Evolutionary conservation across 1,284 basidiomycete species (phyloP).

Genomic region (Apiotrichum porosum): DNA sequence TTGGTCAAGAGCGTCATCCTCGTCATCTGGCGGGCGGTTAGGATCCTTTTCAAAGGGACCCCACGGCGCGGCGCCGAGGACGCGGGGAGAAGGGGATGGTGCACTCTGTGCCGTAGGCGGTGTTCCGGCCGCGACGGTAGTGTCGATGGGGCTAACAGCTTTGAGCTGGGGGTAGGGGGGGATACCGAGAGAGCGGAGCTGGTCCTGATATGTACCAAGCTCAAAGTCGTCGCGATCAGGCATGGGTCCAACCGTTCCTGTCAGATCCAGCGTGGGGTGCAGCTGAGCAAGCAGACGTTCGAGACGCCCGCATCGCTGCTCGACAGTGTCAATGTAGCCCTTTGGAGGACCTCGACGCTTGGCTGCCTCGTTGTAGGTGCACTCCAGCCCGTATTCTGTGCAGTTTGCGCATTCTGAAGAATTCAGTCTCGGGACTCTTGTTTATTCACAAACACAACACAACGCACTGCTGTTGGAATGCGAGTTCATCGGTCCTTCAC

Average conservation of each 20-base stretch:
- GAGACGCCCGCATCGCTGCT: slow-evolving; percentile 65
- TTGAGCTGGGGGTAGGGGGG: slow-evolving; percentile 39
- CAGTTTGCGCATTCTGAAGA: slow-evolving; percentile 65
- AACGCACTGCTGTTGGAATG: slow-evolving; percentile 32
- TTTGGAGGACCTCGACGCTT: slow-evolving; percentile 82
- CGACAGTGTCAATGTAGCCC: slow-evolving; percentile 69
- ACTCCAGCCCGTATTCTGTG: slow-evolving; percentile 63
- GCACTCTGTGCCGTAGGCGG: slow-evolving; percentile 19
- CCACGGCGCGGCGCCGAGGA: slow-evolving; percentile 36
- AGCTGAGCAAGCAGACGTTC: slow-evolving; percentile 64
- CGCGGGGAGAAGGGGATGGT: slow-evolving; percentile 21
- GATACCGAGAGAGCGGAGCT: slow-evolving; percentile 32
- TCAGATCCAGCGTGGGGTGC: slow-evolving; percentile 63
- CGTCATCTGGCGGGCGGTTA: slow-evolving; percentile 23
- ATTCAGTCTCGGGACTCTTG: neutral
- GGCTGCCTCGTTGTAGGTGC: slow-evolving; percentile 67
- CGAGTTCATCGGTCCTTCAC: slow-evolving; percentile 47
- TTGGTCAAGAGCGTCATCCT: slow-evolving; percentile 20
- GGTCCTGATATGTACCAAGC: slow-evolving; percentile 29
- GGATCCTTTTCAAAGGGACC: slow-evolving; percentile 33
- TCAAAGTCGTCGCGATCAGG: slow-evolving; percentile 71
- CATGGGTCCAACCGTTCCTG: slow-evolving; percentile 62
- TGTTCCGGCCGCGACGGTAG: neutral
- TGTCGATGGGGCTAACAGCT: neutral
- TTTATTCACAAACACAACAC: too few species aligned